Conservation (phyloP, 2,329 filamentous ascomycete species). For the Aspergillus hiratsukae region DNA sequence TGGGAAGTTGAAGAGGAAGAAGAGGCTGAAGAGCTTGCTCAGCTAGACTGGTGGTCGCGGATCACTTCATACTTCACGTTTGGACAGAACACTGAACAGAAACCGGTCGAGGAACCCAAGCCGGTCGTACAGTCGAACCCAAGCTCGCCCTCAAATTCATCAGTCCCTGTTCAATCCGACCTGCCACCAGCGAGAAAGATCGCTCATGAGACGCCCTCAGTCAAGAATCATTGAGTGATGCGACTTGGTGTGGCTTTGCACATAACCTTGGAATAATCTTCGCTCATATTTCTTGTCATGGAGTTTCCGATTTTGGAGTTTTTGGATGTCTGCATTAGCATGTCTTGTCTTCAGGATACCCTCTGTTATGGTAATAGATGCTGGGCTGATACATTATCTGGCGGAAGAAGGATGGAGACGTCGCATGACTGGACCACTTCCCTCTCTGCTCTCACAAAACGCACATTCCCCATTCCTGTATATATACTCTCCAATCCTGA, state of each 20-base stretch:
- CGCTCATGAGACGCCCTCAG: background rate
- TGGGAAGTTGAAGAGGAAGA: slow-evolving; percentile 33
- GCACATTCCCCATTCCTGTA: background rate
- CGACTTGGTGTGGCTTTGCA: background rate
- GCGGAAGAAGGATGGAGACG: background rate
- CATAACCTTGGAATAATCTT: background rate
- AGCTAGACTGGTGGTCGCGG: slow-evolving; percentile 30
- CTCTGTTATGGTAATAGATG: background rate
- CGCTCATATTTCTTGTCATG: background rate
- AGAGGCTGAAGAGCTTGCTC: slow-evolving; percentile 21
- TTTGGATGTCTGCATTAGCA: background rate
- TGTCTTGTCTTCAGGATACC: background rate
- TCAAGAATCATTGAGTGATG: background rate
- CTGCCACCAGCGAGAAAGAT: background rate
- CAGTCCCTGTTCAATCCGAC: background rate
- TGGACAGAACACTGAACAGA: slow-evolving; percentile 13
- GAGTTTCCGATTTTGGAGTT: background rate
- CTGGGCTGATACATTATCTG: background rate
- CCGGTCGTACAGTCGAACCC: slow-evolving; percentile 6
- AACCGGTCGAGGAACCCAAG: slow-evolving; percentile 1
- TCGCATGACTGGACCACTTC: background rate
- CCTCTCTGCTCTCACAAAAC: background rate
- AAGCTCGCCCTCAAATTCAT: background rate
- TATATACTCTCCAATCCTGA: background rate
- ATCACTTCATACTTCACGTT: slow-evolving; percentile 32